These are phyloP conservation scores for Fistulifera solaris DNA, from an alignment of 108 stramenopile genomes.

Conservation along the genomic window DNA sequence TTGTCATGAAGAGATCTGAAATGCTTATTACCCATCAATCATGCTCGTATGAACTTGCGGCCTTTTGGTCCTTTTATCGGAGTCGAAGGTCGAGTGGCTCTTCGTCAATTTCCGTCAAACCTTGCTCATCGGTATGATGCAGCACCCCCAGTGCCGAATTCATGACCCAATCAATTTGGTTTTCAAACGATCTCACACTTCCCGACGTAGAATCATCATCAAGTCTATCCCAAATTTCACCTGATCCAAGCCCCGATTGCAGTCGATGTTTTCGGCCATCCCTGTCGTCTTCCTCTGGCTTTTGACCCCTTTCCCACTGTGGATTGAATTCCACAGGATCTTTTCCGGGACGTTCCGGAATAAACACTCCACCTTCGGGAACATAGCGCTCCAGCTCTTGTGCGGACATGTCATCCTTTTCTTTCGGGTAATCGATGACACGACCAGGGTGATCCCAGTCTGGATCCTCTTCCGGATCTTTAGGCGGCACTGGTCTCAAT, in stretches of 20 bases:
- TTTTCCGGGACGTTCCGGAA: constrained; percentile 1
- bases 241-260: constrained; percentile 7
- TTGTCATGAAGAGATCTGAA: too few species aligned
- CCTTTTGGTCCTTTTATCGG: too few species aligned
- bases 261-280: constrained; percentile 10
- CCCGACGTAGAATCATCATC: constrained; percentile 1
- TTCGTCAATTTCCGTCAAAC: neutral
- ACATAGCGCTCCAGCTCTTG: constrained; percentile 11
- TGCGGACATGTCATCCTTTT: constrained; percentile 2
- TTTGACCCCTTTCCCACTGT: constrained; percentile 1
- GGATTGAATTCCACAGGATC: constrained; percentile 5
- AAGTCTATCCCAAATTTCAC: constrained; percentile 12
- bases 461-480: neutral
- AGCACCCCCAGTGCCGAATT: constrained; percentile 27
- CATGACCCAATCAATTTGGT: constrained; percentile 30
- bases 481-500: constrained; percentile 3
- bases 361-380: constrained; percentile 9
- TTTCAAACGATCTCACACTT: constrained; percentile 6
- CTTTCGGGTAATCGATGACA: constrained; percentile 9
- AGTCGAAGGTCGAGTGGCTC: too few species aligned
- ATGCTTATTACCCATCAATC: too few species aligned
- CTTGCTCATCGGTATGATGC: constrained; percentile 18
- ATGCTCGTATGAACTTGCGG: too few species aligned
- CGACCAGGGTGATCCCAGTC: constrained; percentile 10
- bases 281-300: neutral